Base-by-base conservation (phyloP, 805 yeast genomes). In the Kazachstania taianensis region DNA sequence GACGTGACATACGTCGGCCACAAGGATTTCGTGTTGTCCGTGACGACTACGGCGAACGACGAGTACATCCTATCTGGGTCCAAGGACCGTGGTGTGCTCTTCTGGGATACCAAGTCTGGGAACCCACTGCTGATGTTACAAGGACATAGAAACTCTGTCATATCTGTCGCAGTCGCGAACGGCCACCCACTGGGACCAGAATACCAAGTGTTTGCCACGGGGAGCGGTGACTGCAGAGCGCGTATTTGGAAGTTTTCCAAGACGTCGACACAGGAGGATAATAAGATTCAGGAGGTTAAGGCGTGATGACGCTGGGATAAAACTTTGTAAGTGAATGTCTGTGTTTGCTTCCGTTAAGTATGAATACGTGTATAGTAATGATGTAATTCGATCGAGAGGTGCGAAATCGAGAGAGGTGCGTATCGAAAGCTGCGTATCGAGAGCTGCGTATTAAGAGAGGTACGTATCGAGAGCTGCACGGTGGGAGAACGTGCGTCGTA, bases 181-280 rank as follows among this genome's bases (percentile, higher is more conserved):
- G 78, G 76, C 43, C 77, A 84, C 44, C 67, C 69, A 42, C 68
- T 71, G 42, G 81, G 79, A 35, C 46, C 52, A 17, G 50, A 53
- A 28, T 72, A 73, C 42, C 92, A 94, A 33, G 78, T 84, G 50
- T 92, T 89, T 67, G 98, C 96, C 36, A 87, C 97, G 9, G 97
- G 97, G 39, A 74, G 85, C 62, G 98, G 97, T 57, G 98, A 89
- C 63, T 89, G 94, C 62, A 83, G 87, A 57, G 97, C 97, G 28
- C 75, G 96, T 61, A 82, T 89, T 55, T 89, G 98, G 98, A 75
- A 81, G 61, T 85, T 85, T 81, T 76, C 48, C n/a, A 50, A 49
- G n/a, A n/a, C n/a, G n/a, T n/a, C n/a, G n/a, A n/a, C n/a, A n/a
- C n/a, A n/a, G n/a, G n/a, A n/a, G n/a, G n/a, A n/a, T n/a, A n/a